Conservation (phyloP, 2,329 filamentous ascomycete species). For the Nigrospora sphaerica region DNA sequence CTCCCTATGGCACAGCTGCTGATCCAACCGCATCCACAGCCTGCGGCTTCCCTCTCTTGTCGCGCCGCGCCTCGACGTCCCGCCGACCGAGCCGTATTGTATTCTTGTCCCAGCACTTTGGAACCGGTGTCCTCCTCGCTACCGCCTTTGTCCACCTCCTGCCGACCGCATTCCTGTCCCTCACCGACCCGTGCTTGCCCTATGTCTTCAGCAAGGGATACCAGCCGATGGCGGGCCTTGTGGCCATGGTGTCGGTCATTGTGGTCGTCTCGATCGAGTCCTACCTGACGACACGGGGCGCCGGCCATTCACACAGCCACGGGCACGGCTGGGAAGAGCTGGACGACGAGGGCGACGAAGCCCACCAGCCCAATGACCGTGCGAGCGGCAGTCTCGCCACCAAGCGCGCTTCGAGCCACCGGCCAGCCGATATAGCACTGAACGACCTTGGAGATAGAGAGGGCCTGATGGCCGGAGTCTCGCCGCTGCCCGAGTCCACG, state of each 20-base stretch:
- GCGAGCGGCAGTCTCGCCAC: conserved; percentile 27
- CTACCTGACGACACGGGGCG: conserved; percentile 69
- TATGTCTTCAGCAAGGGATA: conserved; percentile 75
- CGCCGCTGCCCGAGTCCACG: conserved; percentile 49
- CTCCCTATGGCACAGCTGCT: too few relatives aligned
- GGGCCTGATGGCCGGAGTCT: conserved; percentile 51
- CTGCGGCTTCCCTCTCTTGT: conserved; percentile 61
- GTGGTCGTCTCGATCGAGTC: conserved; percentile 82
- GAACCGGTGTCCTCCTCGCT: conserved; percentile 78
- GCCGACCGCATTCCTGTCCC: conserved; percentile 59
- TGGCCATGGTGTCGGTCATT: conserved; percentile 77
- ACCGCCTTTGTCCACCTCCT: conserved; percentile 77
- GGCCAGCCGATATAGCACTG: conserved; percentile 42
- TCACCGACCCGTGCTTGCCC: conserved; percentile 67
- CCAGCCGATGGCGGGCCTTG: conserved; percentile 69
- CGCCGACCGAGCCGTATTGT: conserved; percentile 53
- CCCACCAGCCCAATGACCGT: conserved; percentile 13
- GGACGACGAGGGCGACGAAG: conserved; percentile 24
- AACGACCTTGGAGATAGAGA: conserved; percentile 44
- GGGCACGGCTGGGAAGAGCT: conserved; percentile 39
- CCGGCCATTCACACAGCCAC: conserved; percentile 49
- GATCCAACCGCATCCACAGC: conserved; percentile 27
- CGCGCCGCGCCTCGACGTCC: conserved; percentile 49
- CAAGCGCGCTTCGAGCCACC: conserved; percentile 28
- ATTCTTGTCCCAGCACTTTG: conserved; percentile 66